Base-by-base conservation (phyloP, 164 flowering plant genomes). In the Litsea cubeba region DNA sequence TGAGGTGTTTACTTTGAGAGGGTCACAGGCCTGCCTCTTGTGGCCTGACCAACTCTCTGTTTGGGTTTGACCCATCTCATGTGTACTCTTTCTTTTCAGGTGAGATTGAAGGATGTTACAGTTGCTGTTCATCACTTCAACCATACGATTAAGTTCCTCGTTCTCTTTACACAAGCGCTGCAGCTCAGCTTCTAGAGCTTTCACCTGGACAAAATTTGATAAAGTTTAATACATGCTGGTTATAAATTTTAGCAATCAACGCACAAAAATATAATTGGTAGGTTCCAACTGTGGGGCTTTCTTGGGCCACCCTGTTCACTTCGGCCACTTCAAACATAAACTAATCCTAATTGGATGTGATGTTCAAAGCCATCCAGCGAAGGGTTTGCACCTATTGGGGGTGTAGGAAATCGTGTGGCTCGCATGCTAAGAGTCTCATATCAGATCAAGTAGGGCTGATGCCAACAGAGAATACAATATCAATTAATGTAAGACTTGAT, bases 121-220 rank as follows among this genome's bases (percentile, higher is more conserved):
- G 72, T 79, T 76, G 2, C 28, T 73, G 50, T 12, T 69, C 79
- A 83, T 71, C 15, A 50, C 75, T 65, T 76, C 77, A 26, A 85
- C 62, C 81, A 73, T 51, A 1, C 57, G 32, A 12, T 63, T 77
- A 3, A 85, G 79, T 17, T 69, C 62, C 67, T 85, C 78, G 22
- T 85, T 85, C 80, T 85, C 86, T 68, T 82, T 78, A 12, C 72
- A 23, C 73, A 76, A 8, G 14, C 40, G 25, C 58, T 76, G 66
- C 71, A 85, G 3, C 69, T 83, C 76, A 2, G 24, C 75, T 73
- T 73, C 35, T 12, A 85, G 79, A 15, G 24, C 54, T 71, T 73
- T 73, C 76, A 74, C 76, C 83, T 82, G 70, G 71, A 22, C 3
- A 51, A 72, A 50, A 1, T 40, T 40, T 40, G 46, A 5, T 40